Conservation (phyloP, 2,329 filamentous ascomycete genomes). For the Colletotrichum sidae region DNA sequence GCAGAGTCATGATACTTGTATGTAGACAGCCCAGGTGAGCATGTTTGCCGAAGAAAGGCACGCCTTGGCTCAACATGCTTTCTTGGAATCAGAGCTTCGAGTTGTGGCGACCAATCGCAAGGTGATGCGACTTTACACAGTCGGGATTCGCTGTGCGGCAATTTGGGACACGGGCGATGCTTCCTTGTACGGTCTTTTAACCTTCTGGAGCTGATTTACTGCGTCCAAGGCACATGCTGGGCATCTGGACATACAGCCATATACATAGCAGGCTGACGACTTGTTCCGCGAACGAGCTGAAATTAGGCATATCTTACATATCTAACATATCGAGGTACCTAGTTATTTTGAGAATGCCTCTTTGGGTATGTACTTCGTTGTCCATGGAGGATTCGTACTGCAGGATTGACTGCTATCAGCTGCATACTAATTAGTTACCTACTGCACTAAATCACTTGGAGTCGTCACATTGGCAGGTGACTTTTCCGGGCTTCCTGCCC, state of each 20-base stretch:
- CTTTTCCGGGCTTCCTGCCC: background rate
- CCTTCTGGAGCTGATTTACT: constrained; percentile 13
- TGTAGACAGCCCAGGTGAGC: too few species aligned
- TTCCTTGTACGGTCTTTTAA: constrained; percentile 11
- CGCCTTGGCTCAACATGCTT: constrained; percentile 2
- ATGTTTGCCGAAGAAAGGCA: background rate
- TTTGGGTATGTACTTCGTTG: too few species aligned
- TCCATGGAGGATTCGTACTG: background rate
- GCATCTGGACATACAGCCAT: constrained; percentile 6
- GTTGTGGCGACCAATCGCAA: background rate
- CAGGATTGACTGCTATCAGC: constrained; percentile 1
- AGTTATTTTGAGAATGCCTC: too few species aligned
- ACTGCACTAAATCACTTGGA: constrained; percentile 1
- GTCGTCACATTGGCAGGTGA: constrained; percentile 23
- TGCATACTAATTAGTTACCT: background rate
- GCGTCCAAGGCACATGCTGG: constrained; percentile 16
- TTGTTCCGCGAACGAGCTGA: too few species aligned
- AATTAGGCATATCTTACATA: too few species aligned
- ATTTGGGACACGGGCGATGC: background rate
- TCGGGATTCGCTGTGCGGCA: background rate
- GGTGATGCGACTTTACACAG: background rate
- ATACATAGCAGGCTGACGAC: too few species aligned
- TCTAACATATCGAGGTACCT: too few species aligned
- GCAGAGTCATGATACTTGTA: constrained; percentile 2
- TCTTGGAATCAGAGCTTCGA: background rate